Percentiles rank a stretch among this genome's conserved stretches.
Conservation (phyloP, 2,329 filamentous ascomycete species). For the Neocucurbitaria cava region DNA sequence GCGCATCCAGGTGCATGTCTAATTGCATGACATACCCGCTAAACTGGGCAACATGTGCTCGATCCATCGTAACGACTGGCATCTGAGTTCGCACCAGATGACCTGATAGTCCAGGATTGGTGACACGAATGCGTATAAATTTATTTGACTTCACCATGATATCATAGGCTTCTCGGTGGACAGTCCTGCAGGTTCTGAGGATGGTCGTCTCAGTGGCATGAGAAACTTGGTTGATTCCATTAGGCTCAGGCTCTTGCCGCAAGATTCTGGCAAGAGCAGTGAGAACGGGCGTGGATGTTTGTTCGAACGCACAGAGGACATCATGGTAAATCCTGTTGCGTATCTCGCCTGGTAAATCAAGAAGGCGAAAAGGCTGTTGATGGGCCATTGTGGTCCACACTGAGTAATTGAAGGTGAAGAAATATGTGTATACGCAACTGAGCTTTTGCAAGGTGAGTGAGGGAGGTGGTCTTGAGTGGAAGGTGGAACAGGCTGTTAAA, state of each 20-base stretch:
- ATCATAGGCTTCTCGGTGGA: slow-evolving; percentile 26
- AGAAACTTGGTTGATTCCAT: background rate
- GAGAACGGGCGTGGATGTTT: background rate
- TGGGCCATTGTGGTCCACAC: background rate
- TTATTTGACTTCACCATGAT: slow-evolving; percentile 24
- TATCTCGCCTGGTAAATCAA: slow-evolving; percentile 19
- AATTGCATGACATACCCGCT: background rate
- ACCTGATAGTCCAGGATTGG: background rate
- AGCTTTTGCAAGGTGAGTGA: background rate
- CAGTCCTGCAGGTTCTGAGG: slow-evolving; percentile 14
- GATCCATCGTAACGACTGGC: background rate
- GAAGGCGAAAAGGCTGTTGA: slow-evolving; percentile 9
- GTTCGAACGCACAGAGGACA: slow-evolving; percentile 2
- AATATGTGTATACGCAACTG: background rate
- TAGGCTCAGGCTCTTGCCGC: background rate
- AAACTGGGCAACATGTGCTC: background rate
- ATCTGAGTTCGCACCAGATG: background rate
- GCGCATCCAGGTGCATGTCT: background rate
- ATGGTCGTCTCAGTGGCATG: background rate
- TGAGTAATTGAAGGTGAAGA: background rate
- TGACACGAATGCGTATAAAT: slow-evolving; percentile 11
- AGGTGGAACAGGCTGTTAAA: background rate
- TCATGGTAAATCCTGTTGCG: slow-evolving; percentile 15
- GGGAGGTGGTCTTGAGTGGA: background rate
- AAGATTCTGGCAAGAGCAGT: background rate